Evolutionary conservation across 768 basidiomycete genomes (phyloP).

Genomic region (Paxillus involutus): DNA sequence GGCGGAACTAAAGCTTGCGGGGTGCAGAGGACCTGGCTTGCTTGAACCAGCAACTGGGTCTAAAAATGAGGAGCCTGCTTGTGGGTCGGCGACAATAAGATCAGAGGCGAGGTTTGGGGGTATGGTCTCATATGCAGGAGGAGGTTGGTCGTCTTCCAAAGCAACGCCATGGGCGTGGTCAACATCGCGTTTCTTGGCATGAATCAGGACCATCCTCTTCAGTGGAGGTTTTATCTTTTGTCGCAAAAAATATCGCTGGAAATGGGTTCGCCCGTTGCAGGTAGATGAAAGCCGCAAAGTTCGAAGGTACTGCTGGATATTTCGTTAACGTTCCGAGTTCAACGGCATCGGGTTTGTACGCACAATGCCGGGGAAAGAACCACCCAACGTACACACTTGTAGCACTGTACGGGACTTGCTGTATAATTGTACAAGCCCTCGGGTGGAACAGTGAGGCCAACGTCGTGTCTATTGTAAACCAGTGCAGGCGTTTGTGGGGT

Average conservation of each 20-base stretch:
- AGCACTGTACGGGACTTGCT: too few relatives aligned
- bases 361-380: too few relatives aligned
- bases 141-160: neutral
- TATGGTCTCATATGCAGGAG: conserved; percentile 17
- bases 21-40: neutral
- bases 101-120: neutral
- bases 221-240: neutral
- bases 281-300: too few relatives aligned
- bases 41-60: neutral
- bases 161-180: neutral
- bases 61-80: neutral
- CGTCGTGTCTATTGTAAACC: too few relatives aligned
- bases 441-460: too few relatives aligned
- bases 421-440: too few relatives aligned
- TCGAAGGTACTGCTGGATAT: too few relatives aligned
- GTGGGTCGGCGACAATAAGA: neutral
- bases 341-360: too few relatives aligned
- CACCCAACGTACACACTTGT: too few relatives aligned
- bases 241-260: neutral
- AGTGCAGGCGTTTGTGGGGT: too few relatives aligned
- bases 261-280: neutral
- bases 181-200: neutral
- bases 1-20: too few relatives aligned
- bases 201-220: neutral
- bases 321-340: too few relatives aligned